Evolutionary conservation across 176 grass and related monocot genomes (phyloP), one percentile per base, ranked within the genome.

Genomic region (Melocanna baccifera): DNA sequence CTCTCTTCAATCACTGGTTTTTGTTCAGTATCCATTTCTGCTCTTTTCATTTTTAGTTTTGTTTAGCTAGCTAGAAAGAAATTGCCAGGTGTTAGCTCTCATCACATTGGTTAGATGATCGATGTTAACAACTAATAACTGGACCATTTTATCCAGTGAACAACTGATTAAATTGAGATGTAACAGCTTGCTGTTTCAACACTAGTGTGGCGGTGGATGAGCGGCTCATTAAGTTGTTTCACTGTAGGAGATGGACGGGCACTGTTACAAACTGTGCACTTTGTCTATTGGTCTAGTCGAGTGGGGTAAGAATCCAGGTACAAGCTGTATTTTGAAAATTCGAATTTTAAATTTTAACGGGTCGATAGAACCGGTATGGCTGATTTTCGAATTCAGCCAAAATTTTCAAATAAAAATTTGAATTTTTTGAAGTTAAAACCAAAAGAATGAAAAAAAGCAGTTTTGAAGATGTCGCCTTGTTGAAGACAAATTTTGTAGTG

Each of bases 221-320:
- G 83, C 64, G 77, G 64, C 11, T 43, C 56, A 73, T 78, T 71
- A 71, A 71, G 69, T 80, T 42, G 67, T 3, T 43, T 43, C 39
- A 57, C 84, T 83, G 58, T 59, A 47, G 0, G 18, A 66, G 67
- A 90, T 73, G 9, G 32, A 72, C 25, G 28, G 34, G 22, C 39
- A 66, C 86, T 88, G 66, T 82, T 88, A 72, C 52, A 58, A 15
- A 71, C 77, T 77, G 81, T 84, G 41, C 66, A 0, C 19, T 28
- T 37, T 66, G 85, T 91, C 77, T 23, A 65, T 67, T 79, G 46
- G 73, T 80, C 75, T 46, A 51, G 18, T 80, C 14, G 67, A 20
- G 65, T 79, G 58, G 42, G 20, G 62, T 53, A 66, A 48, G 39
- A 42, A 80, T 65, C 57, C 42, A 80, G 16, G 57, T 47, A 64